Conservation (phyloP, 108 stramenopile genomes). For the Nitzschia sp. region DNA sequence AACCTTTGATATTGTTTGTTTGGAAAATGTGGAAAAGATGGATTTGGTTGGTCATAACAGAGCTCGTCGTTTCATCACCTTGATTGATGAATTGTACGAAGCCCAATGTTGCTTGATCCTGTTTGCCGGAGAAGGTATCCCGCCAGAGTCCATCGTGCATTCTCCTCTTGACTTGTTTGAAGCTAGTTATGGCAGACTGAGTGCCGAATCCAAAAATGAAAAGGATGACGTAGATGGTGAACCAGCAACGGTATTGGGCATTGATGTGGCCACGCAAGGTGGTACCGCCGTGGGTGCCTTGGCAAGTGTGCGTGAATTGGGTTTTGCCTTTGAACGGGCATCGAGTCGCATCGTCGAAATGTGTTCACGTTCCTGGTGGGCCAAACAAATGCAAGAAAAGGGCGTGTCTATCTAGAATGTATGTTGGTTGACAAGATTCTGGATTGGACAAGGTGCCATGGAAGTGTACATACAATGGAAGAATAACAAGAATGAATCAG, state of each 20-base stretch:
- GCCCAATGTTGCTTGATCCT: constrained; percentile 66
- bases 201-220: constrained; percentile 1
- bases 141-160: not conserved
- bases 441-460: not conserved
- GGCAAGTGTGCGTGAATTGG: constrained; percentile 82
- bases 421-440: not conserved
- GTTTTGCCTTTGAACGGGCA: constrained; percentile 82
- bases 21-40: constrained; percentile 82
- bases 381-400: constrained; percentile 24
- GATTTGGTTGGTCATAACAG: constrained; percentile 67
- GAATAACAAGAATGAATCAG: not conserved
- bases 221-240: constrained; percentile 21
- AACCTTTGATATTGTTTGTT: constrained; percentile 75
- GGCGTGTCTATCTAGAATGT: not conserved
- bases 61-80: constrained; percentile 94
- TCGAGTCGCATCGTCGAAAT: constrained; percentile 85
- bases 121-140: constrained; percentile 25
- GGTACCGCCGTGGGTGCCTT: constrained; percentile 62
- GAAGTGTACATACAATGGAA: not conserved
- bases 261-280: constrained; percentile 32
- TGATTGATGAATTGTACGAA: constrained; percentile 98
- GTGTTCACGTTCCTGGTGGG: constrained; percentile 81
- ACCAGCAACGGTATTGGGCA: constrained; percentile 7
- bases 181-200: not conserved
- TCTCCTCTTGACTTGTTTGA: constrained; percentile 52